These are phyloP conservation scores for Marasmius sp. DNA, from an alignment of 1,284 basidiomycete genomes.

Conservation along the genomic window DNA sequence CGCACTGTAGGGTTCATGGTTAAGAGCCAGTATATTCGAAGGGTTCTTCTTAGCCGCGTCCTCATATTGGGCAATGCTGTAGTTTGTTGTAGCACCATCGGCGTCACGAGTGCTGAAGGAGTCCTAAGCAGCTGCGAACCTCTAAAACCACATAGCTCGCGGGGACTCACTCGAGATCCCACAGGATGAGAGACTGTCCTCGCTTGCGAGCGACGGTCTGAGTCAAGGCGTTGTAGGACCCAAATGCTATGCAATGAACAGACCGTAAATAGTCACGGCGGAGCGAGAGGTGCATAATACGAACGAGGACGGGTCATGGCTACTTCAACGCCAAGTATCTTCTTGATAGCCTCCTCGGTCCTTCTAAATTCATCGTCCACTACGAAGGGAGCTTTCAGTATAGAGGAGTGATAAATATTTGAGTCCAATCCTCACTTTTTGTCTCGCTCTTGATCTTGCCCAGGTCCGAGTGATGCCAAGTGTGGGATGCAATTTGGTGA, in stretches of 20 bases:
- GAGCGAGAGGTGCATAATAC: neutral
- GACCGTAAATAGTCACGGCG: neutral
- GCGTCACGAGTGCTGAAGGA: neutral
- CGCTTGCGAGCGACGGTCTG: neutral
- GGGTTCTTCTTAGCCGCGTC: neutral
- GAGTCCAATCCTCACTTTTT: neutral
- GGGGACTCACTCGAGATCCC: neutral
- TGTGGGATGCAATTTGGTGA: constrained; percentile 21
- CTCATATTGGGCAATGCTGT: neutral
- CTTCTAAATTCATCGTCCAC: neutral
- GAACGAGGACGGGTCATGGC: neutral
- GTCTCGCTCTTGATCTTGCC: neutral
- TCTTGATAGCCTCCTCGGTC: neutral
- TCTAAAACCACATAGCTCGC: no score
- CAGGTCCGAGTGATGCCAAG: constrained; percentile 17
- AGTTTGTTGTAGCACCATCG: neutral
- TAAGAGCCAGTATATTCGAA: neutral
- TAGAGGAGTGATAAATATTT: neutral
- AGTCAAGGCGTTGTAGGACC: neutral
- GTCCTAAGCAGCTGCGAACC: neutral
- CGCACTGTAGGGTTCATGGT: neutral
- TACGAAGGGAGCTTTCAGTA: neutral
- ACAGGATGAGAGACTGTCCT: neutral
- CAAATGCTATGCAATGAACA: neutral
- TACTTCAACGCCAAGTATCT: neutral